A percentile compares a stretch with the other conserved stretches of the same genome.
Conservation (phyloP, 139 green algal species). For the Raphidocelis subcapitata region DNA sequence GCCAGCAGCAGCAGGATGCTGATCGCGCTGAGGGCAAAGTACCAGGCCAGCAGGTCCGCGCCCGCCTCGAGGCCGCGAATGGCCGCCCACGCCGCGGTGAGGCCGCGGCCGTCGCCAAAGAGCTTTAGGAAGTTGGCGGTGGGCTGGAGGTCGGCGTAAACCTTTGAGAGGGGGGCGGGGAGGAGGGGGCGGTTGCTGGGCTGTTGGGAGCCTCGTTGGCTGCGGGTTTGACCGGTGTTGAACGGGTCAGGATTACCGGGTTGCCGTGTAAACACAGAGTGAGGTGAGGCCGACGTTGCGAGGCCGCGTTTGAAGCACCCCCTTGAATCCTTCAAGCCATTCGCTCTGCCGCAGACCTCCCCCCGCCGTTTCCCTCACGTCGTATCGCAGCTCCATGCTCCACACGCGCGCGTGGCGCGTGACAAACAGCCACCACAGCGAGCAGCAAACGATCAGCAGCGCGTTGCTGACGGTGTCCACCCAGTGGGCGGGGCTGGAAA, state of each 20-base stretch:
- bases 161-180: constrained; percentile 50
- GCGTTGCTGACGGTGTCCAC: constrained; percentile 67
- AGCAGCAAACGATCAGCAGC: constrained; percentile 58
- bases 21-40: constrained; percentile 81
- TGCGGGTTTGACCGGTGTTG: too few species aligned
- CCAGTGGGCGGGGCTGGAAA: constrained; percentile 65
- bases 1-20: constrained; percentile 84
- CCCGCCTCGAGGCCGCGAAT: constrained; percentile 47
- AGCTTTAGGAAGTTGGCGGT: constrained; percentile 69
- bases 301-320: constrained; percentile 19
- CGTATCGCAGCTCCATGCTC: constrained; percentile 55
- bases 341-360: too few species aligned
- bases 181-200: background rate
- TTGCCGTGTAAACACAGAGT: too few species aligned
- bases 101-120: constrained; percentile 27
- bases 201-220: background rate
- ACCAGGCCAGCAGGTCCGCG: constrained; percentile 69
- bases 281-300: too few species aligned
- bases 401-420: constrained; percentile 49
- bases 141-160: constrained; percentile 61
- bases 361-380: constrained; percentile 8
- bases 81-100: constrained; percentile 31
- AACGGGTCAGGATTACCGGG: too few species aligned
- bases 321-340: constrained; percentile 2
- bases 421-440: constrained; percentile 73